phyloP scores from a whole-genome alignment of 495 filamentous ascomycete genomes.

The Talaromyces wortmannii region DNA sequence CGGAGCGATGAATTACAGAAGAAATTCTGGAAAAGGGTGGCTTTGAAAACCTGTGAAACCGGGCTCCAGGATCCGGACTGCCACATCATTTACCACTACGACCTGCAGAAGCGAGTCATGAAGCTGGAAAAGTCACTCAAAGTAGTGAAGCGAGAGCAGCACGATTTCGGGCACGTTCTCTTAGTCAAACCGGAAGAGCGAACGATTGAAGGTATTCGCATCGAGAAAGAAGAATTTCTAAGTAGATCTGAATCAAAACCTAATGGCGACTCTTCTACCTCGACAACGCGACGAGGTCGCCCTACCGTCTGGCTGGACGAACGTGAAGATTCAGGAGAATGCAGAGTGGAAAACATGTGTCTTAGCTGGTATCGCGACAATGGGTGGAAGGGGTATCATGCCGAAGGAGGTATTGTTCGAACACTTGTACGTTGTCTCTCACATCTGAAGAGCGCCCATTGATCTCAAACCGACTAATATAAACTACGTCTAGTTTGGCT shows the following conservation, averaged over 20 bases:
- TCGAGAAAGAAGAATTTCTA: constrained; percentile 49
- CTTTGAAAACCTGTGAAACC: constrained; percentile 76
- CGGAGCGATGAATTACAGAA: constrained; percentile 57
- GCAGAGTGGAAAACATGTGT: constrained; percentile 88
- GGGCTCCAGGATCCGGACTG: constrained; percentile 83
- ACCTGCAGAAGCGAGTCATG: constrained; percentile 83
- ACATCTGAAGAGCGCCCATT: not conserved
- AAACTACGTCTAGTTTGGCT: constrained; percentile 50
- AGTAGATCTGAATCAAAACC: constrained; percentile 8
- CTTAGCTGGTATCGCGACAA: constrained; percentile 73
- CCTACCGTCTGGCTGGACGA: constrained; percentile 89
- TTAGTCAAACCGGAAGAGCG: constrained; percentile 70
- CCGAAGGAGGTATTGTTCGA: constrained; percentile 81
- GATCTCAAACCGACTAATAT: not conserved
- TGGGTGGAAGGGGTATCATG: constrained; percentile 93
- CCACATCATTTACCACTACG: constrained; percentile 88
- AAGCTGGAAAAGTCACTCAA: constrained; percentile 84
- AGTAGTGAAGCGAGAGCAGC: constrained; percentile 79
- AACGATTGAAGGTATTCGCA: constrained; percentile 65
- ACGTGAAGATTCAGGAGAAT: constrained; percentile 58
- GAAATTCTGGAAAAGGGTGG: constrained; percentile 76
- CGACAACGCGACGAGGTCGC: constrained; percentile 40
- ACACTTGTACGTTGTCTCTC: constrained; percentile 50
- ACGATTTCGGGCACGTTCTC: constrained; percentile 84
- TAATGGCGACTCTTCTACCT: constrained; percentile 17